Evolutionary conservation across 2,329 filamentous ascomycete species (phyloP).

Genomic region (Zymoseptoria passerinii): DNA sequence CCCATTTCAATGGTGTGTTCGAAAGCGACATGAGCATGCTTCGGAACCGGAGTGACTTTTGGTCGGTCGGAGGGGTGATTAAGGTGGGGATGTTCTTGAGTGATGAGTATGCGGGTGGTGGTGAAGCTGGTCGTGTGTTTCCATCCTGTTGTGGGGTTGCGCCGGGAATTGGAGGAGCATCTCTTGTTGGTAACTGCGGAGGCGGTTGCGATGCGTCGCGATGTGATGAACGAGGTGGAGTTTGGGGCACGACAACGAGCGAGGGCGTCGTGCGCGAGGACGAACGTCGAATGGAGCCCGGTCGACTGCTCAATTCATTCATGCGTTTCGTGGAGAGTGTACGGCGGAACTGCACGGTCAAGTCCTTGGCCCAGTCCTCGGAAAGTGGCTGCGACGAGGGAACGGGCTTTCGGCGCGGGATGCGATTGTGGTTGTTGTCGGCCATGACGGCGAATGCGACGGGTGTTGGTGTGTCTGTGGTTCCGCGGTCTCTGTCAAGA

Average conservation of each 20-base stretch:
- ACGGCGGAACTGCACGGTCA: slow-evolving; percentile 79
- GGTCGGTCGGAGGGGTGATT: slow-evolving; percentile 60
- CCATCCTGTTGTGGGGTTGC: slow-evolving; percentile 14
- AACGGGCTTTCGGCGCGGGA: slow-evolving; percentile 27
- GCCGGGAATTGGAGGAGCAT: slow-evolving; percentile 25
- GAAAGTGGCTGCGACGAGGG: slow-evolving; percentile 20
- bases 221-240: slow-evolving; percentile 8
- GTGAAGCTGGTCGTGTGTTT: slow-evolving; percentile 19
- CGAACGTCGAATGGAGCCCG: slow-evolving; percentile 40
- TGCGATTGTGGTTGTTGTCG: slow-evolving; percentile 19
- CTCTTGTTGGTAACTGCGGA: slow-evolving; percentile 14
- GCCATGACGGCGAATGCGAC: slow-evolving; percentile 16
- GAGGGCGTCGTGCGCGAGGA: slow-evolving; percentile 45
- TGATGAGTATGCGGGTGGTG: slow-evolving; percentile 54
- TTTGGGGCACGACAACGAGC: slow-evolving; percentile 19
- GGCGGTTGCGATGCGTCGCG: slow-evolving; percentile 9
- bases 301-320: slow-evolving; percentile 57
- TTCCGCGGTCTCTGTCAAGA: neutral
- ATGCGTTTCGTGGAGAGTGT: slow-evolving; percentile 78
- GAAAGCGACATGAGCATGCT: slow-evolving; percentile 80
- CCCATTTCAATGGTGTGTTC: slow-evolving; percentile 83
- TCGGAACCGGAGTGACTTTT: slow-evolving; percentile 41
- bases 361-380: slow-evolving; percentile 67
- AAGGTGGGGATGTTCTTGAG: slow-evolving; percentile 58
- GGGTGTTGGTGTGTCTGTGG: neutral